Conservation (phyloP, 139 green algal genomes). For the Chlorella sp. region DNA sequence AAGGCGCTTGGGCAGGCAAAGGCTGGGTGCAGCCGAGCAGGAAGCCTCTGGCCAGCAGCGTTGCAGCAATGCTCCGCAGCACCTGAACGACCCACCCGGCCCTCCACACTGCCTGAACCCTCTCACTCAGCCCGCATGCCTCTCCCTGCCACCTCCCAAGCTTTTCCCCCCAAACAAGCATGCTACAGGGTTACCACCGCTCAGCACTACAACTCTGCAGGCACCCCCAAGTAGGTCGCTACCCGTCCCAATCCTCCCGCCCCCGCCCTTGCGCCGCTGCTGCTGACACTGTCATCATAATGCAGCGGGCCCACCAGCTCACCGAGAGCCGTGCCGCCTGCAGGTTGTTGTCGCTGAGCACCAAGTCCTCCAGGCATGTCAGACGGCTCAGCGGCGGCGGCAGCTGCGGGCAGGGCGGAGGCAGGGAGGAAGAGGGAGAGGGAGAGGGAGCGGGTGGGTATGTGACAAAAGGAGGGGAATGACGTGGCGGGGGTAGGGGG, state of each 20-base stretch:
- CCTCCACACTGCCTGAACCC: too few species aligned
- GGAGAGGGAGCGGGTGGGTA: background rate
- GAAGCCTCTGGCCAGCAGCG: background rate
- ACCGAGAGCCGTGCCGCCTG: conserved; percentile 11
- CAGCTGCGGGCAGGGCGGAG: background rate
- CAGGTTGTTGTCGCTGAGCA: conserved; percentile 37
- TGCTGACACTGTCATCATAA: too few species aligned
- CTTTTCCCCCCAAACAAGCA: too few species aligned
- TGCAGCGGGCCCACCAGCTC: background rate
- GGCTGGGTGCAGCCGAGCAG: background rate
- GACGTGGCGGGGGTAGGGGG: background rate
- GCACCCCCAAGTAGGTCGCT: too few species aligned
- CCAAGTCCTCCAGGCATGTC: conserved; percentile 28
- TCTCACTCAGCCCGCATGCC: too few species aligned
- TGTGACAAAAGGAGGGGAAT: background rate
- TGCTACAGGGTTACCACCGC: too few species aligned
- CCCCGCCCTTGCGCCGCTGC: too few species aligned
- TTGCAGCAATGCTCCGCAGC: too few species aligned
- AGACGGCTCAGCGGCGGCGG: background rate
- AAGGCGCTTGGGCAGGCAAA: background rate
- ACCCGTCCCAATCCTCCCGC: too few species aligned
- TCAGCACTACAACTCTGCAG: too few species aligned
- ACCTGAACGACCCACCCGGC: too few species aligned
- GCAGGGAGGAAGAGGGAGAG: background rate
- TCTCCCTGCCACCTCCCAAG: too few species aligned